phyloP scores from a whole-genome alignment of 805 yeast species.

The Jamesozyma hellenica region DNA sequence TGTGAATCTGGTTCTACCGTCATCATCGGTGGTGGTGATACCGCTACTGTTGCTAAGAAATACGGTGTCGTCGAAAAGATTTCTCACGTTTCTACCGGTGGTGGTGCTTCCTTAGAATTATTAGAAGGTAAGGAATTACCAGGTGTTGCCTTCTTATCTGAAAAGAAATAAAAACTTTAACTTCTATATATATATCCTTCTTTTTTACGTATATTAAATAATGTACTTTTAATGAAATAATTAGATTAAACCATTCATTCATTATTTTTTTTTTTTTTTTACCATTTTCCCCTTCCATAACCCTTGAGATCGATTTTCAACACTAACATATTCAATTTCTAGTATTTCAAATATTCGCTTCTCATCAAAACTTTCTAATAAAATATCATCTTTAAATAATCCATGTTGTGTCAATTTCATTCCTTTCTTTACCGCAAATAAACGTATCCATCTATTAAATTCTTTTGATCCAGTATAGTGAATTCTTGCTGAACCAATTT shows the following conservation, averaged over 20 bases:
- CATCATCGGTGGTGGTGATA: conserved; percentile 97
- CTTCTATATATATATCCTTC: too few relatives aligned
- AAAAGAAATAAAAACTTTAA: conserved; percentile 38
- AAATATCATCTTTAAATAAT: conserved; percentile 13
- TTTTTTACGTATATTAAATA: background rate
- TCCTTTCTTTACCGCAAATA: conserved; percentile 20
- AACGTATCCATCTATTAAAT: conserved; percentile 23
- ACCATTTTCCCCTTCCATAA: conserved; percentile 4
- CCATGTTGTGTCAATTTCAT: conserved; percentile 26
- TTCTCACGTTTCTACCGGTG: conserved; percentile 98
- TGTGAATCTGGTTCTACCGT: conserved; percentile 85
- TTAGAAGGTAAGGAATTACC: conserved; percentile 98
- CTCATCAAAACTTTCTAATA: conserved; percentile 23
- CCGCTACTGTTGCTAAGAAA: conserved; percentile 98
- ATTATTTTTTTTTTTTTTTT: background rate
- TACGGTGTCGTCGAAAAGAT: conserved; percentile 92
- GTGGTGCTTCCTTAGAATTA: conserved; percentile 98
- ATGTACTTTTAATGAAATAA: conserved; percentile 4
- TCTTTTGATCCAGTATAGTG: conserved; percentile 28
- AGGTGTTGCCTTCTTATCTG: conserved; percentile 89
- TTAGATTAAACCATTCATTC: background rate
- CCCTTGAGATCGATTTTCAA: conserved; percentile 6
- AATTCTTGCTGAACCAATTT: conserved; percentile 26
- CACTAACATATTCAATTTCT: conserved; percentile 11
- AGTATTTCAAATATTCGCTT: conserved; percentile 18